Evolutionary conservation across 2,329 filamentous ascomycete species (phyloP).

Genomic region (Aspergillus piperis): DNA sequence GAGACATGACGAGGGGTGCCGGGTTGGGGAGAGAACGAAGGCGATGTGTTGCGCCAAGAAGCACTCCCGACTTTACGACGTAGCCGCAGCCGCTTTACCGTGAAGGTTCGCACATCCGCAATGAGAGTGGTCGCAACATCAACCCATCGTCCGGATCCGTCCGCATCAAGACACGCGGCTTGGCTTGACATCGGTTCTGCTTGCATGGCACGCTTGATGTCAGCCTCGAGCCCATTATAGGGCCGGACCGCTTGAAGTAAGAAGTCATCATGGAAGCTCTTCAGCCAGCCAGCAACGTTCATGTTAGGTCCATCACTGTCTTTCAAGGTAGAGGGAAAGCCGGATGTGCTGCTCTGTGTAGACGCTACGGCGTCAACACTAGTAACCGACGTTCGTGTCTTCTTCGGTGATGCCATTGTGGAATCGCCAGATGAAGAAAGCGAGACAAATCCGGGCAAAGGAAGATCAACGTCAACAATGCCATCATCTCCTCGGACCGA

Average conservation of each 20-base stretch:
- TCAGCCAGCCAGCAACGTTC: constrained; percentile 61
- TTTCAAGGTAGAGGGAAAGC: constrained; percentile 32
- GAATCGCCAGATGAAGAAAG: constrained; percentile 50
- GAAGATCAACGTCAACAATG: constrained; percentile 62
- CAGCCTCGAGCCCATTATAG: constrained; percentile 54
- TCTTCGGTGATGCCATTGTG: constrained; percentile 45
- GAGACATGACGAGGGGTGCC: constrained; percentile 30
- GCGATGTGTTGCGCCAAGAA: constrained; percentile 23
- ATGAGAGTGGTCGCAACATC: constrained; percentile 60
- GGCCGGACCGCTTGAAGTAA: constrained; percentile 60
- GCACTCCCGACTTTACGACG: constrained; percentile 44
- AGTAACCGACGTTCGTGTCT: constrained; percentile 50
- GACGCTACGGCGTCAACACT: constrained; percentile 55
- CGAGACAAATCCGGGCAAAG: constrained; percentile 54
- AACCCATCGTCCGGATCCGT: constrained; percentile 52
- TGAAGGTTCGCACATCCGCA: constrained; percentile 56
- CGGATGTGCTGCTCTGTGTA: constrained; percentile 44
- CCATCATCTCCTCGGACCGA: constrained; percentile 61
- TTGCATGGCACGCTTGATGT: constrained; percentile 59
- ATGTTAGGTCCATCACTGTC: constrained; percentile 51
- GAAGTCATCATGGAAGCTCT: constrained; percentile 61
- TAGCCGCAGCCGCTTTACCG: constrained; percentile 58
- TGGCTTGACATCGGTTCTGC: constrained; percentile 51
- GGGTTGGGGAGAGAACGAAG: constrained; percentile 23
- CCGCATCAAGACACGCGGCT: constrained; percentile 37